Evolutionary conservation across 805 yeast genomes (phyloP).

Genomic region (Hermanozyma aechmeae): DNA sequence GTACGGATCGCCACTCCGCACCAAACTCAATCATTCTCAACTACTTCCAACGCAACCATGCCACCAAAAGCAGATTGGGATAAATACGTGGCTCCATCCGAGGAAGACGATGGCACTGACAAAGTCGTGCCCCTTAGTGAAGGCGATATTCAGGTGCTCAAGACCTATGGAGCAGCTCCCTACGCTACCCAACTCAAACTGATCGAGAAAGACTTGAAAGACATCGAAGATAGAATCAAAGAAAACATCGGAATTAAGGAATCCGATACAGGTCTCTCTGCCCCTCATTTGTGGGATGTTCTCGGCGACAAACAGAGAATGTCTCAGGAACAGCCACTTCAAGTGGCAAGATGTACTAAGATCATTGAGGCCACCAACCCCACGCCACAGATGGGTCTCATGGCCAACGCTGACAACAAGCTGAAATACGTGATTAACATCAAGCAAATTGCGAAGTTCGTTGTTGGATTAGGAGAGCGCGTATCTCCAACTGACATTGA

Average conservation of each 20-base stretch:
- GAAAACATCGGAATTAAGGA: slow-evolving; percentile 93
- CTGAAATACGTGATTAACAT: slow-evolving; percentile 91
- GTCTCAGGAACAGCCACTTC: slow-evolving; percentile 91
- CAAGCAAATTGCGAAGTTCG: slow-evolving; percentile 97
- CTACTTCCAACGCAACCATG: no score
- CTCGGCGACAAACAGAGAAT: slow-evolving; percentile 91
- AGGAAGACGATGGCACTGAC: slow-evolving; percentile 56
- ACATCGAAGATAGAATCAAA: slow-evolving; percentile 77
- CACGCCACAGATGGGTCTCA: slow-evolving; percentile 19
- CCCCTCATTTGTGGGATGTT: slow-evolving; percentile 96
- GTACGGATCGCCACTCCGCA: no score
- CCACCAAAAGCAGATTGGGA: slow-evolving; percentile 99
- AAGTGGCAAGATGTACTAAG: slow-evolving; percentile 97
- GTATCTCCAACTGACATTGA: slow-evolving; percentile 98
- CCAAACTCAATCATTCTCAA: no score
- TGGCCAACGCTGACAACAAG: slow-evolving; percentile 66
- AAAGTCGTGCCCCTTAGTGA: slow-evolving; percentile 83
- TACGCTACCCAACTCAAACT: slow-evolving; percentile 74
- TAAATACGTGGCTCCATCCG: slow-evolving; percentile 84
- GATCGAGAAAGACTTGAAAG: slow-evolving; percentile 80
- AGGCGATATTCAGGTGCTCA: slow-evolving; percentile 94
- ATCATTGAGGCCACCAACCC: slow-evolving; percentile 61
- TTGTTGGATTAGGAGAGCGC: slow-evolving; percentile 91
- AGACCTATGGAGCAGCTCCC: slow-evolving; percentile 97
- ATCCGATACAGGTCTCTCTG: slow-evolving; percentile 95